Evolutionary conservation across 352 stramenopile genomes (phyloP), one percentile per base, ranked within the genome.

Genomic region (Phytophthora parvispora): DNA sequence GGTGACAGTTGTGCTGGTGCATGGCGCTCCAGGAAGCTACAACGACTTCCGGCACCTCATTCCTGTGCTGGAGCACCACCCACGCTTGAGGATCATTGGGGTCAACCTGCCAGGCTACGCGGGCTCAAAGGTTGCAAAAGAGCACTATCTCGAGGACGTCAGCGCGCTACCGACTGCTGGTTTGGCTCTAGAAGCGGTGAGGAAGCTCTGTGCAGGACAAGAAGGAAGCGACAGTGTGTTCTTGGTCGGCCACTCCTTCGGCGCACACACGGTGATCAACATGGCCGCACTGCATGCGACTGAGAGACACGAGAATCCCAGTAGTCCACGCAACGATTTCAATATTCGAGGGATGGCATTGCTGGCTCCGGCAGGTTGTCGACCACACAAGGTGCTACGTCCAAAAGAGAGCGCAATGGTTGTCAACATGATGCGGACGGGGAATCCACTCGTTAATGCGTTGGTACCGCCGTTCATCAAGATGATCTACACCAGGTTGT

Each of bases 91-190:
- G 7, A 75, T 94, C 20, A 50, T 94, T 6, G 84, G 63, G 1
- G 29, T 94, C 43, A 89, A 92, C 29, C 55, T 91, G 31, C 82
- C 84, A 7, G 83, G 83, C 9, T 91, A 88, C 49, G 61, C 40
- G 22, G 72, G 64, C 1, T 84, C 77, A 2, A 66, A n/a, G 3
- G 70, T 80, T 18, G 50, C 68, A 1, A 50, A 53, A 29, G 69
- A 77, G 18, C 51, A 65, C 28, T 81, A 76, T 47, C 65, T 82
- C 18, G 61, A 83, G 10, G 45, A 64, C n/a, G 73, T 76, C 4
- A 84, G 69, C 18, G 69, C 74, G 6, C 27, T 82, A 9, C 64
- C 77, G 0, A 69, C 63, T 3, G 78, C 77, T 24, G 51, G 31
- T 4, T 64, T 87, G 61, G 69, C 69, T 6, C 49, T 86, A 2